Evolutionary conservation across 2,329 filamentous ascomycete species (phyloP), one percentile per base, ranked within the genome.

Genomic region (Venturia aucupariae): DNA sequence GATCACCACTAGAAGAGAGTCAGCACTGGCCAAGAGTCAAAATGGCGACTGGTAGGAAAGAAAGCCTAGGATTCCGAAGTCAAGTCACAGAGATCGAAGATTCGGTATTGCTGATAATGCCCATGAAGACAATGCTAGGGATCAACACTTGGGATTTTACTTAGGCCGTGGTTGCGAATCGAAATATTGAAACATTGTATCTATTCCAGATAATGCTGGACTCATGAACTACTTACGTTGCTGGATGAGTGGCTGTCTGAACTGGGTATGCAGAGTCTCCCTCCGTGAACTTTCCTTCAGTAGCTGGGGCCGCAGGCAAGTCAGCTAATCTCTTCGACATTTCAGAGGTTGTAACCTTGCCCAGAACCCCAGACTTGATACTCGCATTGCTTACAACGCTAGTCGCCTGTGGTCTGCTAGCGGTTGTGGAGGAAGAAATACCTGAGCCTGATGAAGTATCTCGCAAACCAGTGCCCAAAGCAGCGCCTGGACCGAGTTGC

Each of bases 341-440:
- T 22, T 32, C 62, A n/a, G 51, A 55, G 24, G 62, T 22, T 13
- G 62, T 48, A 1, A 57, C 62, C 30, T 42, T 63, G 46, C 62
- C 62, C n/a, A 63, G 3, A 8, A 63, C n/a, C 7, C 46, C 46
- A 51, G 62, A 63, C 30, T 63, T 63, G 35, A 63, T 63, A 35
- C 46, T 55, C 19, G 62, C 62, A 42, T 55, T 57, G 42, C 41
- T 51, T 38, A 48, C 46, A 27, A 44, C 0, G 32, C 46, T 63
- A 27, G 5, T 38, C 32, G 19, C 15, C 32, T 57, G 27, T 35
- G 51, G 51, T 35, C 51, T 57, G 22, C 46, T 51, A 27, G 46
- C 11, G 11, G 22, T 51, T n/a, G 48, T 17, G 13, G 19, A 32
- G 51, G 51, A 57, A 57, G 27, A 57, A 57, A 57, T 57, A 57